These are phyloP conservation scores for Volvox africanus DNA, from an alignment of 139 green algal species.

Conservation along the genomic window DNA sequence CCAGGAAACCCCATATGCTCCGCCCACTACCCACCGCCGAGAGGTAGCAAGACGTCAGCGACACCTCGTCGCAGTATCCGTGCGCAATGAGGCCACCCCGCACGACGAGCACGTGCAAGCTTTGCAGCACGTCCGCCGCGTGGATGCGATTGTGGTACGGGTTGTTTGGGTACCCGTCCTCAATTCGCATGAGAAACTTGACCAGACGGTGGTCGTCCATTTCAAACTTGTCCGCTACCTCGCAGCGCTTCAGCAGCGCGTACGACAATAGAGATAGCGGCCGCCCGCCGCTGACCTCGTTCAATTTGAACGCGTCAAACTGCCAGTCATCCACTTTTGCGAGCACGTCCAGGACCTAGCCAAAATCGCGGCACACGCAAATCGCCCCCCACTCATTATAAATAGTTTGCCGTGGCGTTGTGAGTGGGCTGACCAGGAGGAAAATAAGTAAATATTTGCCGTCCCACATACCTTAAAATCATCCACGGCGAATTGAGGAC, in stretches of 20 bases:
- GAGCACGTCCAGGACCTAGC: constrained; percentile 59
- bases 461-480: too few relatives aligned
- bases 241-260: constrained; percentile 56
- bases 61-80: constrained; percentile 63
- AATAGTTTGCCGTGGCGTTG: too few relatives aligned
- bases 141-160: constrained; percentile 79
- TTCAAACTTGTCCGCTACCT: constrained; percentile 55
- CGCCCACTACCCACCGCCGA: constrained; percentile 50
- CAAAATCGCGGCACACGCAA: not conserved
- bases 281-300: constrained; percentile 53
- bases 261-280: constrained; percentile 64
- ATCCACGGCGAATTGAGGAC: too few relatives aligned
- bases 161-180: constrained; percentile 75
- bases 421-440: too few relatives aligned
- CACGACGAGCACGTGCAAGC: constrained; percentile 68
- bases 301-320: constrained; percentile 73
- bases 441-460: too few relatives aligned
- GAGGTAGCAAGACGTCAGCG: constrained; percentile 67
- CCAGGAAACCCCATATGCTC: too few relatives aligned
- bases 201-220: constrained; percentile 63
- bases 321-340: constrained; percentile 69
- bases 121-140: constrained; percentile 70
- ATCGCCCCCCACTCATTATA: too few relatives aligned
- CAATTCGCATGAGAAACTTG: constrained; percentile 67
- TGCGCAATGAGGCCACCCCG: constrained; percentile 60